Conservation (phyloP, 2,329 filamentous ascomycete species). For the Amauroascus niger region DNA sequence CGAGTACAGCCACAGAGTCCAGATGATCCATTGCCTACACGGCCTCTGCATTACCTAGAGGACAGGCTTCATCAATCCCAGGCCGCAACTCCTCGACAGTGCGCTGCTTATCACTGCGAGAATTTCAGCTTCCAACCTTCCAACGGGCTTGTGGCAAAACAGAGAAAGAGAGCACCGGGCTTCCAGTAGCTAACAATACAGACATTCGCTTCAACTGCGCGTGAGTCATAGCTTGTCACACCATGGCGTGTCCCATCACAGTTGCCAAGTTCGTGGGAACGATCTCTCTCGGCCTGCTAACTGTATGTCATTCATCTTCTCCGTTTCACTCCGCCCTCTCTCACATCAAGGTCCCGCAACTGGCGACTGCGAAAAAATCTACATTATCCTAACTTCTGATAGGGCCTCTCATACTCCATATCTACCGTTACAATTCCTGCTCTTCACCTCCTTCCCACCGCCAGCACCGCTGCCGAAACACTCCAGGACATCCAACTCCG, state of each 20-base stretch:
- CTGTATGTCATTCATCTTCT: conserved; percentile 48
- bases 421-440: conserved; percentile 68
- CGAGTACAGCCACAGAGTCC: no score
- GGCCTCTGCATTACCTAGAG: not conserved
- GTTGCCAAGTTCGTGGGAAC: conserved; percentile 89
- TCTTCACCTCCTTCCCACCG: conserved; percentile 69
- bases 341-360: no score
- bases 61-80: not conserved
- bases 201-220: not conserved
- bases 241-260: conserved; percentile 61
- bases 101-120: not conserved
- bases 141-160: not conserved
- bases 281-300: conserved; percentile 76
- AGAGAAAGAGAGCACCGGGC: not conserved
- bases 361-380: conserved; percentile 5
- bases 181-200: not conserved
- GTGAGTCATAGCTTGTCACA: not conserved
- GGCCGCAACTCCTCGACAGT: not conserved
- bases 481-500: conserved; percentile 57
- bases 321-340: not conserved
- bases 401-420: conserved; percentile 86
- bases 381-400: no score
- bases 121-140: not conserved
- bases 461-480: conserved; percentile 58
- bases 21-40: not conserved